phyloP scores from a whole-genome alignment of 1,139 yeast genomes.

The Kodamaea derodonti region DNA sequence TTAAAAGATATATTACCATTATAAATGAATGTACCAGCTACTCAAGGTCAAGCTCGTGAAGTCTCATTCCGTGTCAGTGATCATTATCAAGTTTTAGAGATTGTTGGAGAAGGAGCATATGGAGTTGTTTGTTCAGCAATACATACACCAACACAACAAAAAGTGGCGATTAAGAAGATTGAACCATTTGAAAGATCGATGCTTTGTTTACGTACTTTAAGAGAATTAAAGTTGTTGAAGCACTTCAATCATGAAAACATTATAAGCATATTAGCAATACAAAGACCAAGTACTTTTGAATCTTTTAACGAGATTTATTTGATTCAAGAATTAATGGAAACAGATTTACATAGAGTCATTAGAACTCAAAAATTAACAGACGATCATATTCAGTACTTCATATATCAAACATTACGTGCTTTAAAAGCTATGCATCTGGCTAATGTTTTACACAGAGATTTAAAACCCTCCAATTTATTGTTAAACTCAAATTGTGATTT shows the following conservation, averaged over 20 bases:
- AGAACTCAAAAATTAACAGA: constrained; percentile 81
- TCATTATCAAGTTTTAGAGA: constrained; percentile 77
- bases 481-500: constrained; percentile 91
- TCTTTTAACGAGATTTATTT: constrained; percentile 82
- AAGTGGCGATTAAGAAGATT: constrained; percentile 92
- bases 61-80: constrained; percentile 84
- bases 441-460: constrained; percentile 86
- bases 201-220: constrained; percentile 84
- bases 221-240: constrained; percentile 83
- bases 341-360: constrained; percentile 88
- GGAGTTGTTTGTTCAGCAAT: constrained; percentile 93
- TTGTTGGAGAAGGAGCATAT: constrained; percentile 96
- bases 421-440: constrained; percentile 88
- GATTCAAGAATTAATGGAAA: constrained; percentile 94
- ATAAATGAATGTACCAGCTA: background rate
- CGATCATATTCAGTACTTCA: constrained; percentile 90
- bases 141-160: constrained; percentile 82
- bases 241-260: constrained; percentile 92
- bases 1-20: too few relatives aligned
- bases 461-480: constrained; percentile 85
- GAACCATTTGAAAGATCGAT: constrained; percentile 90
- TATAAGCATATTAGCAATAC: constrained; percentile 85
- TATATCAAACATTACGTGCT: constrained; percentile 87
- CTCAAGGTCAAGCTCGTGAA: constrained; percentile 16
- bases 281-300: constrained; percentile 75